Conservation (phyloP, 768 basidiomycete species). For the Galerina marginata region DNA sequence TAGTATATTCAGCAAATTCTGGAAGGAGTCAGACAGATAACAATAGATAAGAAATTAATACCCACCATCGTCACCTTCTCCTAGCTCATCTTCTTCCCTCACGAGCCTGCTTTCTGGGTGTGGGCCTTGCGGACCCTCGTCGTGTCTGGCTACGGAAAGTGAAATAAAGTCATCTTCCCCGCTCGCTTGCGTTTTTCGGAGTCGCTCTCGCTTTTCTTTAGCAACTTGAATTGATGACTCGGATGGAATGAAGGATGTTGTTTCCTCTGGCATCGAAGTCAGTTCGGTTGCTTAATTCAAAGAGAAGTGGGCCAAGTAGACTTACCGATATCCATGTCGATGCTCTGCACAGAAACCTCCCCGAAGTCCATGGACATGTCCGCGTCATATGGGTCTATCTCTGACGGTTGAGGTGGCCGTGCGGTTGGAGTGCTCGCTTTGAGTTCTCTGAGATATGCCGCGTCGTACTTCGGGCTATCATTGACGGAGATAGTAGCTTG, state of each 20-base stretch:
- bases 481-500: conserved; percentile 60
- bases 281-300: conserved; percentile 7
- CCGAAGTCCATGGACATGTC: conserved; percentile 56
- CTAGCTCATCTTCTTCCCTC: conserved; percentile 87
- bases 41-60: conserved; percentile 1
- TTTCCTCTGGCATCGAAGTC: conserved; percentile 31
- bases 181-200: conserved; percentile 53
- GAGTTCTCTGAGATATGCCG: conserved; percentile 75
- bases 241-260: conserved; percentile 59
- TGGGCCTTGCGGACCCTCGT: conserved; percentile 66
- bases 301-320: neutral
- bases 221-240: conserved; percentile 74
- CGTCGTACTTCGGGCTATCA: conserved; percentile 69
- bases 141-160: conserved; percentile 64
- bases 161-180: conserved; percentile 81
- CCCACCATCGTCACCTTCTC: conserved; percentile 88
- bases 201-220: conserved; percentile 75
- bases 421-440: conserved; percentile 76
- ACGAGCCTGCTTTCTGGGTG: conserved; percentile 85
- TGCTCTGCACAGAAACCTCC: conserved; percentile 39
- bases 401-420: conserved; percentile 44
- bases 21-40: neutral
- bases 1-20: conserved; percentile 90
- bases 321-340: conserved; percentile 36
- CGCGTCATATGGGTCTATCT: conserved; percentile 50